phyloP scores from a whole-genome alignment of 1,139 yeast genomes.

The Debaryomyces subglobosus region DNA sequence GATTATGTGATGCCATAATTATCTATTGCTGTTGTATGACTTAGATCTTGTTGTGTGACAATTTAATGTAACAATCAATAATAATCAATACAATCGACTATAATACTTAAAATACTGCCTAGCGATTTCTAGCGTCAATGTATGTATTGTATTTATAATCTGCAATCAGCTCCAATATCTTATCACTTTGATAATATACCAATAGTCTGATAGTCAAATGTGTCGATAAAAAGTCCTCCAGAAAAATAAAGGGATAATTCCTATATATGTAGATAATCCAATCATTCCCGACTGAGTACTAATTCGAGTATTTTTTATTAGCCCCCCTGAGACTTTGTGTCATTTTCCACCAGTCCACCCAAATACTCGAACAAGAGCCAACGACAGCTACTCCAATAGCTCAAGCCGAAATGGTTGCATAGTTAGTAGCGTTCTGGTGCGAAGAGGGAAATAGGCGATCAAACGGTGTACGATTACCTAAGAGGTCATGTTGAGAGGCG shows the following conservation, averaged over 20 bases:
- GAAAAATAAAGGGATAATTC: constrained; percentile 6
- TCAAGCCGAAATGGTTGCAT: neutral
- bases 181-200: neutral
- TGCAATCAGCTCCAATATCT: neutral
- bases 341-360: neutral
- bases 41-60: constrained; percentile 1
- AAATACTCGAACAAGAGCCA: neutral
- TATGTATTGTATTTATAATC: neutral
- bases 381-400: neutral
- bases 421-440: neutral
- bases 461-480: neutral
- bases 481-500: constrained; percentile 5
- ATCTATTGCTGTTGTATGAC: neutral
- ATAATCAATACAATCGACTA: neutral
- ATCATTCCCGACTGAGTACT: constrained; percentile 1
- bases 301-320: neutral
- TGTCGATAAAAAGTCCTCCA: neutral
- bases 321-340: constrained; percentile 2
- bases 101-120: neutral
- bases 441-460: neutral
- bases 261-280: constrained; percentile 4
- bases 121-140: neutral
- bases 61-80: constrained; percentile 2
- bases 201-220: neutral
- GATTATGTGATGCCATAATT: constrained; percentile 2